Evolutionary conservation across 202 grass and related monocot species (phyloP).

Genomic region (Setaria italica): DNA sequence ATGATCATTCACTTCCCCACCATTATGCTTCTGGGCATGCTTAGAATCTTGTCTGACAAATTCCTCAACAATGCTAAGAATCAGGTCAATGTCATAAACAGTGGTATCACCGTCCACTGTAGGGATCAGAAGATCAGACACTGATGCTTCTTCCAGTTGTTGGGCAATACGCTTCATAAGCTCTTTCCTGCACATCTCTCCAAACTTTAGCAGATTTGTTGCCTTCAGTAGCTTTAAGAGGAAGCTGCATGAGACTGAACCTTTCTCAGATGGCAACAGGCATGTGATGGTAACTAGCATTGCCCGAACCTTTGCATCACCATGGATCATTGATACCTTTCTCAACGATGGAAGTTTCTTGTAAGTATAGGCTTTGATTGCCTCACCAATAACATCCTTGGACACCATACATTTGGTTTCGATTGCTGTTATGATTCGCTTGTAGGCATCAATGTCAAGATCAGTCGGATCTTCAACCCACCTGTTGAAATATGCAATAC

Average conservation of each 20-base stretch:
- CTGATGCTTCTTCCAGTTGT: slow-evolving; percentile 85
- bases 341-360: slow-evolving; percentile 74
- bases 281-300: slow-evolving; percentile 85
- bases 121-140: slow-evolving; percentile 90
- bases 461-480: slow-evolving; percentile 91
- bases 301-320: slow-evolving; percentile 70
- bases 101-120: slow-evolving; percentile 67
- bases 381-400: slow-evolving; percentile 78
- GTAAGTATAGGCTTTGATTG: slow-evolving; percentile 90
- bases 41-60: slow-evolving; percentile 73
- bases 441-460: slow-evolving; percentile 81
- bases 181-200: slow-evolving; percentile 80
- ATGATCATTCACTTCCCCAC: slow-evolving; percentile 58
- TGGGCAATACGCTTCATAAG: slow-evolving; percentile 82
- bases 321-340: slow-evolving; percentile 79
- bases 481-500: slow-evolving; percentile 19
- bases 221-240: slow-evolving; percentile 90
- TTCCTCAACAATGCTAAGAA: slow-evolving; percentile 87
- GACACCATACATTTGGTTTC: slow-evolving; percentile 69
- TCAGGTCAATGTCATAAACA: slow-evolving; percentile 86
- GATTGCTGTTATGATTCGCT: slow-evolving; percentile 75
- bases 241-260: slow-evolving; percentile 93
- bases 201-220: slow-evolving; percentile 66
- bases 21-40: slow-evolving; percentile 53
- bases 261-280: slow-evolving; percentile 82